Evolutionary conservation across 1,139 yeast genomes (phyloP), one percentile per base, ranked within the genome.

Genomic region (Hemisphaericaspora lyxosophila): DNA sequence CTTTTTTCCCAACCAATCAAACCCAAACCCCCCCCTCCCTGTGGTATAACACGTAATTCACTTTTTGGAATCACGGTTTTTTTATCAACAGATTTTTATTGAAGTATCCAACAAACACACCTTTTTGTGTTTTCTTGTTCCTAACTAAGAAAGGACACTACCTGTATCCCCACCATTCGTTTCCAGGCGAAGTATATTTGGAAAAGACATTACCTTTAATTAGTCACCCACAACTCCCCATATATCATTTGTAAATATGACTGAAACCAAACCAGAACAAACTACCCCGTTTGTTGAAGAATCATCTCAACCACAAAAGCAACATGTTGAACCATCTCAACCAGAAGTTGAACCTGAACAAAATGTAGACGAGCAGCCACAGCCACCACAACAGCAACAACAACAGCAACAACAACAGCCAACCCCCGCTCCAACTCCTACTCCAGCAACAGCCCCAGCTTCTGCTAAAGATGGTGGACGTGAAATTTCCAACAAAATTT

Each of bases 391-490:
- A 19, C 40, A 39, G n/a, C 20, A 31, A 6, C 34, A 31, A 15
- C 27, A 22, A 23, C 20, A 25, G 3, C 31, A 26, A 19, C 36
- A 26, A 18, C 23, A 17, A 4, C 36, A 33, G 14, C 28, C 34
- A 5, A 30, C 35, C 11, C 26, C 35, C 28, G 41, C 31, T 11
- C 26, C 46, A n/a, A 58, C 64, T 9, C 29, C 26, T 12, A 24
- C 26, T 23, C 28, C 36, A 4, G 14, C 24, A 28, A 25, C 33
- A 17, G 36, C 41, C 8, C 82, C 85, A 2, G 94, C 92, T 14
- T 71, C 78, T 49, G 94, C 94, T 17, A 64, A 77, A 15, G 80
- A 80, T 41, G 95, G 95, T 36, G 95, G 95, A 28, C 77, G 95
- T 49, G 92, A 85, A 54, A 73, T 84, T 5, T 82, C 89, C 31